phyloP scores from a whole-genome alignment of 2,329 filamentous ascomycete genomes.

The Phialophora verrucosa region DNA sequence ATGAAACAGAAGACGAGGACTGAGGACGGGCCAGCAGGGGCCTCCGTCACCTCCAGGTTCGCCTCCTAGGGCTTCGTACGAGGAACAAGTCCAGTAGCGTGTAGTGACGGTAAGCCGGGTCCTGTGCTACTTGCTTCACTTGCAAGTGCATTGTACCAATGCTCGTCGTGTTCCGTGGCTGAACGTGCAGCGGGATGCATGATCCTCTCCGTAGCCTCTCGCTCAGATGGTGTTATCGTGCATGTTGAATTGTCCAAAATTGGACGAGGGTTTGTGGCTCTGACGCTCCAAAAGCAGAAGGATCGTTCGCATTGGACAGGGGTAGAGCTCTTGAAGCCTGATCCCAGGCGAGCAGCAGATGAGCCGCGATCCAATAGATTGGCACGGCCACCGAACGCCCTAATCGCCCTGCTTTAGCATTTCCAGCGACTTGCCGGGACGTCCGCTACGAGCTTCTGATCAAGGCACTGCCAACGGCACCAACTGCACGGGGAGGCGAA shows the following conservation, averaged over 20 bases:
- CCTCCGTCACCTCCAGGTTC: not conserved
- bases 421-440: slow-evolving; percentile 14
- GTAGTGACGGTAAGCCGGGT: not conserved
- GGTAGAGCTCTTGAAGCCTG: slow-evolving; percentile 30
- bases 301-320: slow-evolving; percentile 29
- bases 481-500: slow-evolving; percentile 22
- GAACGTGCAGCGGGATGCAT: not conserved
- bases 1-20: not conserved
- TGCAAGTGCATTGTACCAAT: not conserved
- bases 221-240: not conserved
- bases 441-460: slow-evolving; percentile 21
- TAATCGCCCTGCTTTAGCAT: slow-evolving; percentile 27
- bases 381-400: slow-evolving; percentile 10
- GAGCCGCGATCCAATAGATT: slow-evolving; percentile 29
- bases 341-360: slow-evolving; percentile 31
- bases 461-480: slow-evolving; percentile 9
- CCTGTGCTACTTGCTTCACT: slow-evolving; percentile 1
- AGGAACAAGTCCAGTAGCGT: not conserved
- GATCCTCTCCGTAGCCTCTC: not conserved
- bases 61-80: not conserved
- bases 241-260: slow-evolving; percentile 12
- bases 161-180: not conserved
- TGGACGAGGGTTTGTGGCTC: slow-evolving; percentile 23
- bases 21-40: not conserved
- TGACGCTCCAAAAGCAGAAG: slow-evolving; percentile 27